Conservation (phyloP, 2,329 filamentous ascomycete species). For the Diplodia sapinea region DNA sequence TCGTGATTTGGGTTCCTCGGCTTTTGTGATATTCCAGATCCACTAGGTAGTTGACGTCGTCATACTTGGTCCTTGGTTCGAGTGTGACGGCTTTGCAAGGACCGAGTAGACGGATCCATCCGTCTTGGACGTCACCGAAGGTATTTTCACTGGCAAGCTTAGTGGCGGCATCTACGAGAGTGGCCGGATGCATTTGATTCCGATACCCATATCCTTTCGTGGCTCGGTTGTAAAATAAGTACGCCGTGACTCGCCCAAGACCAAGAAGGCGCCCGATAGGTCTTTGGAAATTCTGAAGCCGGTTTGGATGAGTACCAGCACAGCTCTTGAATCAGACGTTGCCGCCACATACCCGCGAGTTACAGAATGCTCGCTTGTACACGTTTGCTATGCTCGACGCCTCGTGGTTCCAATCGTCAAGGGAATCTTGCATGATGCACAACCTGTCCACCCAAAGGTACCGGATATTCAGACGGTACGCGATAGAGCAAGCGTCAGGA, state of each 20-base stretch:
- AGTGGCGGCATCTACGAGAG: too few species aligned
- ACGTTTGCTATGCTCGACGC: neutral
- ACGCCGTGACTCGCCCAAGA: neutral
- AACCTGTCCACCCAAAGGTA: constrained; percentile 6
- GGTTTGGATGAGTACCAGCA: neutral
- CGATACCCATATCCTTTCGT: too few species aligned
- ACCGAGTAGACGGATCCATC: neutral
- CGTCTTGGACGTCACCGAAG: neutral
- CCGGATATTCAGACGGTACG: neutral
- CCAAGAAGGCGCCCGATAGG: neutral
- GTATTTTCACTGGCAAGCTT: neutral
- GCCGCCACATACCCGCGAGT: neutral
- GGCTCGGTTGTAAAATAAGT: neutral
- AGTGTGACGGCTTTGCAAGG: neutral
- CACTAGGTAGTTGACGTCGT: rapidly evolving
- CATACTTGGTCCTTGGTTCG: neutral
- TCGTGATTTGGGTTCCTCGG: too few species aligned
- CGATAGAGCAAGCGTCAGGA: neutral
- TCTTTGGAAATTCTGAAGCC: neutral
- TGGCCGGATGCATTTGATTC: neutral
- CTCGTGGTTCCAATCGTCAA: neutral
- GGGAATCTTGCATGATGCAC: constrained; percentile 4
- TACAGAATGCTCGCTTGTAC: constrained; percentile 1
- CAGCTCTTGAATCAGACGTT: neutral
- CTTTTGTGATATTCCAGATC: neutral